Evolutionary conservation across 176 grass and related monocot genomes (phyloP).

Genomic region (Triticum monococcum): DNA sequence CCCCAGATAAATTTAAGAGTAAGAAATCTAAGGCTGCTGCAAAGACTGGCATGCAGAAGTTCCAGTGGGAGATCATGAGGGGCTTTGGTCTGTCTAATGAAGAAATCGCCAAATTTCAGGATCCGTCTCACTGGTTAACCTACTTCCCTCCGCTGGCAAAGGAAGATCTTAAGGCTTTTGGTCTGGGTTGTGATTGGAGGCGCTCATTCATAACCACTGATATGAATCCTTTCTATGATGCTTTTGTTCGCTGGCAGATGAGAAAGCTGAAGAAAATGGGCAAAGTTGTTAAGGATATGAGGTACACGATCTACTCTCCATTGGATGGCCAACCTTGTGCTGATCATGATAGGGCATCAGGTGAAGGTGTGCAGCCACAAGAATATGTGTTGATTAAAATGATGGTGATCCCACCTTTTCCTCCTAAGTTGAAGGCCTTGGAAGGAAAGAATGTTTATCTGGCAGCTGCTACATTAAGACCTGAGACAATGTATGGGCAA

Average conservation of each 20-base stretch:
- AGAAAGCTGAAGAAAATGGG: constrained; percentile 67
- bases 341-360: constrained; percentile 67
- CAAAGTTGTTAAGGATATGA: constrained; percentile 75
- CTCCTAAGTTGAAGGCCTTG: constrained; percentile 58
- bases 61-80: constrained; percentile 83
- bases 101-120: constrained; percentile 67
- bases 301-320: constrained; percentile 78
- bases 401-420: constrained; percentile 66
- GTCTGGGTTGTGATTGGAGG: constrained; percentile 73
- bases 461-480: constrained; percentile 75
- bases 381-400: constrained; percentile 90
- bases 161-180: constrained; percentile 69
- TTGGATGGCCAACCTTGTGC: constrained; percentile 83
- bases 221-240: constrained; percentile 75
- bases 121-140: constrained; percentile 70
- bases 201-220: constrained; percentile 78
- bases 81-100: constrained; percentile 52
- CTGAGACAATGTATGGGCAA: constrained; percentile 83
- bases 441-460: constrained; percentile 72
- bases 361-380: constrained; percentile 70
- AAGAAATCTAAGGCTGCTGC: constrained; percentile 76
- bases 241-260: constrained; percentile 88
- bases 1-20: constrained; percentile 68
- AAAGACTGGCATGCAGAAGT: constrained; percentile 57
- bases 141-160: constrained; percentile 61